These are phyloP conservation scores for Gossypium anomalum DNA, from an alignment of 345 rosid genomes.

Conservation along the genomic window DNA sequence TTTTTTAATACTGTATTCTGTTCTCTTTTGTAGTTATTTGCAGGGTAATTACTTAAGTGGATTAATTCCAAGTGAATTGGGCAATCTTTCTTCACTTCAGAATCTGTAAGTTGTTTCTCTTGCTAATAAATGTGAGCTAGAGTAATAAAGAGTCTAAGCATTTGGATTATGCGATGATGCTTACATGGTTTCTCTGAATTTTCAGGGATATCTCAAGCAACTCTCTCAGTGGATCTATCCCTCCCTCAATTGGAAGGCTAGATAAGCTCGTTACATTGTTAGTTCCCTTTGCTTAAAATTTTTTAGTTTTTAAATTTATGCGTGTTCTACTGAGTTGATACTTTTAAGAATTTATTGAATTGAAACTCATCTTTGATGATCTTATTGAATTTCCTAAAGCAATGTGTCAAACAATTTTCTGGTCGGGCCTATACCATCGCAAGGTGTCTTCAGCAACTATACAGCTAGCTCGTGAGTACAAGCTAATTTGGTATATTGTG, in stretches of 20 bases:
- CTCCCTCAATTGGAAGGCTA: slow-evolving; percentile 70
- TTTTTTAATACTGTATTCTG: neutral
- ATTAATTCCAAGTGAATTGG: slow-evolving; percentile 69
- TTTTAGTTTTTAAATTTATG: neutral
- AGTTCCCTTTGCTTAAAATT: slow-evolving; percentile 37
- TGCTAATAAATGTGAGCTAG: neutral
- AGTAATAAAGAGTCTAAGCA: neutral
- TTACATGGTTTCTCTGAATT: neutral
- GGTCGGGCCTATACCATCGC: slow-evolving; percentile 76
- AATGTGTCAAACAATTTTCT: slow-evolving; percentile 90
- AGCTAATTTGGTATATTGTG: neutral
- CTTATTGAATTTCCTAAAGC: slow-evolving; percentile 45
- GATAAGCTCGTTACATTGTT: slow-evolving; percentile 57
- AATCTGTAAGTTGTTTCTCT: slow-evolving; percentile 53
- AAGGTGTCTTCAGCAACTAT: slow-evolving; percentile 55
- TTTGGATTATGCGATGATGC: neutral
- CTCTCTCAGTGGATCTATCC: slow-evolving; percentile 63
- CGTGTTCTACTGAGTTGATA: neutral
- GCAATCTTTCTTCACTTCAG: slow-evolving; percentile 60
- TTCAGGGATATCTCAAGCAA: slow-evolving; percentile 83
- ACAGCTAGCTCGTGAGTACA: slow-evolving; percentile 66
- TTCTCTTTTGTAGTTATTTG: slow-evolving; percentile 55
- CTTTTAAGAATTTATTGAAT: neutral
- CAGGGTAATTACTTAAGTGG: slow-evolving; percentile 85
- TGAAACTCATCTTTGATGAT: slow-evolving; percentile 18